Percentiles rank a stretch among this genome's conserved stretches.
Conservation (phyloP, 345 rosid species). For the Litchi chinensis region DNA sequence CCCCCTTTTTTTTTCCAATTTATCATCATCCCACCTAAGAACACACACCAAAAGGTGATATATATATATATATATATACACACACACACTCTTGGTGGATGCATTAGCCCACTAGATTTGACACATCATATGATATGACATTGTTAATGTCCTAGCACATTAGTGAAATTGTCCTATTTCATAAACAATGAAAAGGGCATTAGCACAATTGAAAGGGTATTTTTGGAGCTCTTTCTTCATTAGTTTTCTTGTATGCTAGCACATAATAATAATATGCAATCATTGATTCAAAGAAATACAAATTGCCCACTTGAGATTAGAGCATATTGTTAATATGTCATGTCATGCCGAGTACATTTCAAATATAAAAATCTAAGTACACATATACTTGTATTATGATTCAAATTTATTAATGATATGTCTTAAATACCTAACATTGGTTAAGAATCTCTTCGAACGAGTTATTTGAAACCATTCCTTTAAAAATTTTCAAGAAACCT, state of each 20-base stretch:
- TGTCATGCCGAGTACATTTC: neutral
- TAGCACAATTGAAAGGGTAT: neutral
- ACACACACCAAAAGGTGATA: conserved; percentile 4
- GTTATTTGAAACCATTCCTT: neutral
- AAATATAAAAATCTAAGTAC: neutral
- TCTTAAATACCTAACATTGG: too few relatives aligned
- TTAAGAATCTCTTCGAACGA: too few relatives aligned
- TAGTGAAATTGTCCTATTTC: neutral
- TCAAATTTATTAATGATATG: too few relatives aligned
- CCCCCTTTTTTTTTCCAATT: conserved; percentile 23
- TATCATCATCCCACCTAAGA: conserved; percentile 32
- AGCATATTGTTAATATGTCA: neutral
- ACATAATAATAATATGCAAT: conserved; percentile 18
- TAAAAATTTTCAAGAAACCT: neutral
- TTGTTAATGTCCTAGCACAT: conserved; percentile 18
- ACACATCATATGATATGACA: conserved; percentile 24
- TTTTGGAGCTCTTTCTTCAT: neutral
- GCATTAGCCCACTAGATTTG: conserved; percentile 29
- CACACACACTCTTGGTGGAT: conserved; percentile 19
- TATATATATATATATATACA: neutral
- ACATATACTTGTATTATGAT: neutral
- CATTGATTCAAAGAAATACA: neutral
- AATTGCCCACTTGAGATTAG: neutral
- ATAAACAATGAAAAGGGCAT: neutral
- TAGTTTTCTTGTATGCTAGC: conserved; percentile 18